Percentiles rank a stretch among this genome's conserved stretches.
These are phyloP conservation scores for Geotrichum siamense DNA, from an alignment of 1,139 yeast species.

Conservation along the genomic window DNA sequence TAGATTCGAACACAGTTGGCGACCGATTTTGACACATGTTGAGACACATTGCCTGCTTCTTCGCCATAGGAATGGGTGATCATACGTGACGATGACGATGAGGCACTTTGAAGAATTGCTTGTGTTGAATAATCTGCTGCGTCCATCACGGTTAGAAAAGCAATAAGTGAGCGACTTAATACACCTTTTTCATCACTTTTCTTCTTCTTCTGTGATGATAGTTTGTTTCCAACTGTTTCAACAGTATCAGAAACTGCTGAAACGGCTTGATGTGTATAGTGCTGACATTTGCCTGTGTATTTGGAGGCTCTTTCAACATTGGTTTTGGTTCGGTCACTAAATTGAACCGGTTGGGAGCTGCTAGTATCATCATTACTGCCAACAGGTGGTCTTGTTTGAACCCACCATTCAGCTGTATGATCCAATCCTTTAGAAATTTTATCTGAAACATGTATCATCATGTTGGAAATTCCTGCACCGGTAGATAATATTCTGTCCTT, in stretches of 20 bases:
- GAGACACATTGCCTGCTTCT: constrained; percentile 14
- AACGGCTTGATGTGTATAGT: constrained; percentile 12
- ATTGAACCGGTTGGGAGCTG: constrained; percentile 13
- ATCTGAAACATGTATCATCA: constrained; percentile 10
- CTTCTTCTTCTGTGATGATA: constrained; percentile 28
- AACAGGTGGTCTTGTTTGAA: constrained; percentile 9
- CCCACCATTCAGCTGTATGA: constrained; percentile 17
- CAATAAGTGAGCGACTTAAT: constrained; percentile 16
- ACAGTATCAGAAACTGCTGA: constrained; percentile 14
- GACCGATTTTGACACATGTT: constrained; percentile 13
- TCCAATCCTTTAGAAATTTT: constrained; percentile 13
- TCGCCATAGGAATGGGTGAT: constrained; percentile 16
- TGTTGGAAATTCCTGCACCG: constrained; percentile 12
- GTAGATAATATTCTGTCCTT: constrained; percentile 12
- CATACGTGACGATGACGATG: constrained; percentile 11
- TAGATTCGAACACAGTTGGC: constrained; percentile 13
- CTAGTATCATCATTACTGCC: constrained; percentile 6
- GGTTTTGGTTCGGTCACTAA: constrained; percentile 12
- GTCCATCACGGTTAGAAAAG: constrained; percentile 18
- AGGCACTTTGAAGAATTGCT: constrained; percentile 7
- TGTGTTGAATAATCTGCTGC: constrained; percentile 15
- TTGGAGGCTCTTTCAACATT: constrained; percentile 6
- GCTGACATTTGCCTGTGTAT: constrained; percentile 15
- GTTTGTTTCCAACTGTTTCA: constrained; percentile 8
- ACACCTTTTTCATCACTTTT: constrained; percentile 6